phyloP scores from a whole-genome alignment of 1,284 basidiomycete genomes.

The Irpex sp. region DNA sequence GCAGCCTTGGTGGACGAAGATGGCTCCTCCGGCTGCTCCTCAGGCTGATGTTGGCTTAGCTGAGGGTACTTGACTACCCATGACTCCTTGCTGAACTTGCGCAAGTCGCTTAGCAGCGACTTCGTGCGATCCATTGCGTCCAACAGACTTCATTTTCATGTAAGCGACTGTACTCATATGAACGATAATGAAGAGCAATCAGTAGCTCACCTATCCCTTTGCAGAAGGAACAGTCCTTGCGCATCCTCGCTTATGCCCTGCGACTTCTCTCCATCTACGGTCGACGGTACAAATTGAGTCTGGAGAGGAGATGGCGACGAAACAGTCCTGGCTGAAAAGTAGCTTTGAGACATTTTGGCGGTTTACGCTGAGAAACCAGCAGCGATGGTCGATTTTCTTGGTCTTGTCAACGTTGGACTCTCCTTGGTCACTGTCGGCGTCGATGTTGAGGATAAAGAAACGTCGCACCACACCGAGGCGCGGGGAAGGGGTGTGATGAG shows the following conservation, averaged over 20 bases:
- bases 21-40: conserved; percentile 27
- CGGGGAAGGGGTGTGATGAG: not conserved
- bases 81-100: conserved; percentile 79
- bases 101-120: conserved; percentile 68
- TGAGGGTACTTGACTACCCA: conserved; percentile 89
- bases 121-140: conserved; percentile 73
- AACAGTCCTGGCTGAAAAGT: conserved; percentile 20
- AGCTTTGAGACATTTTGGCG: conserved; percentile 25
- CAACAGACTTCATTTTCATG: conserved; percentile 51
- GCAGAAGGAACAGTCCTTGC: conserved; percentile 69
- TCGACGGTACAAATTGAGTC: conserved; percentile 12
- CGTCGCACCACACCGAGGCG: not conserved
- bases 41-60: conserved; percentile 41
- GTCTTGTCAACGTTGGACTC: not conserved
- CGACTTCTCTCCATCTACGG: conserved; percentile 13
- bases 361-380: conserved; percentile 2
- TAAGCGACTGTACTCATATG: not conserved
- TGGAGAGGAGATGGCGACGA: conserved; percentile 17
- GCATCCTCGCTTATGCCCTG: conserved; percentile 44
- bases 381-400: not conserved
- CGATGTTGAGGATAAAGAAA: not conserved
- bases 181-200: not conserved
- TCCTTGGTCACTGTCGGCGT: conserved; percentile 4
- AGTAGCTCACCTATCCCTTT: conserved; percentile 59
- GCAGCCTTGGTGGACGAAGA: conserved; percentile 20